phyloP scores from a whole-genome alignment of 2,329 filamentous ascomycete genomes.

The Colletotrichum tamarilloi region DNA sequence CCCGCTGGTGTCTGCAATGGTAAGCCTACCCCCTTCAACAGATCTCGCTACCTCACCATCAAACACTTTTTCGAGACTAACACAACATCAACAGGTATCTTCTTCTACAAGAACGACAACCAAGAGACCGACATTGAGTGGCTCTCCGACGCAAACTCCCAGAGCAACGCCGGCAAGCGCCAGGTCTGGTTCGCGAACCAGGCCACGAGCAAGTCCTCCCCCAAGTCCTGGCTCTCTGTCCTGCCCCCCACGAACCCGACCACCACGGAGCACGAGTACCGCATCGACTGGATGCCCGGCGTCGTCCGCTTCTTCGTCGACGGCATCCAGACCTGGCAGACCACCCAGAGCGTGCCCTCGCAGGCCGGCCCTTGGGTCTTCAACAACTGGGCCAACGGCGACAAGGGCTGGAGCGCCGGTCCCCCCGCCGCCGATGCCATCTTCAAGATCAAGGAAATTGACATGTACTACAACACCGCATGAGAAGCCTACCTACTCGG shows the following conservation, averaged over 20 bases:
- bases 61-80: not conserved
- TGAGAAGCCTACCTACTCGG: not conserved
- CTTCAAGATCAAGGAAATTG: constrained; percentile 33
- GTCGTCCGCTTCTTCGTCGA: constrained; percentile 42
- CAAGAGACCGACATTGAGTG: constrained; percentile 47
- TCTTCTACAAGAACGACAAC: constrained; percentile 42
- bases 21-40: constrained; percentile 11
- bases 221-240: constrained; percentile 30
- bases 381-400: constrained; percentile 47
- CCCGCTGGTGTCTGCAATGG: constrained; percentile 45
- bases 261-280: constrained; percentile 44
- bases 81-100: constrained; percentile 40
- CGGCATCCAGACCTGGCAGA: constrained; percentile 40
- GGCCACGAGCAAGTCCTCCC: constrained; percentile 36
- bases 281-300: constrained; percentile 44
- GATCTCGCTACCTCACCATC: no score
- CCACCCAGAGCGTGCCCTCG: constrained; percentile 40
- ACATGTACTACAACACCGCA: constrained; percentile 45
- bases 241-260: constrained; percentile 39
- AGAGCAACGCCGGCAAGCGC: constrained; percentile 40
- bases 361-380: constrained; percentile 43
- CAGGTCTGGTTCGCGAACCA: constrained; percentile 46
- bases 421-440: constrained; percentile 41
- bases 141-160: constrained; percentile 42
- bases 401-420: constrained; percentile 43